Base-by-base conservation (phyloP, 78 protist genomes). In the Cavenderia fasciculata region DNA sequence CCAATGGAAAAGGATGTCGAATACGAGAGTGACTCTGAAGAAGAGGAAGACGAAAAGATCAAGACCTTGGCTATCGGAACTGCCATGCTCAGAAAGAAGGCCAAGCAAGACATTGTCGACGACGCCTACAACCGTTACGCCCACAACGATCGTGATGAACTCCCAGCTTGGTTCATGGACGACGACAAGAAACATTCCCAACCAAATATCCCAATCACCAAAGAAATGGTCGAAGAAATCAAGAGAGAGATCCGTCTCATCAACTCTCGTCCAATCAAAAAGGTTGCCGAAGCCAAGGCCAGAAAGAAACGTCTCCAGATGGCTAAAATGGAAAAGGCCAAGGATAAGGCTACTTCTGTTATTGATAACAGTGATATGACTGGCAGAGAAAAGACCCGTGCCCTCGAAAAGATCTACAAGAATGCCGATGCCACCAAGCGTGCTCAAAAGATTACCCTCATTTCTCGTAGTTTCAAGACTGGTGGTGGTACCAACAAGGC, bases 281-380 rank as follows among this genome's bases (percentile, higher is more conserved):
- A 96, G 93, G 97, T 97, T 29, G 94, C 93, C 1, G 99, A 98
- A 84, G 99, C 99, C 56, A 95, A 94, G 72, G 96, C 96, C 23
- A 65, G 99, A 27, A 95, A 97, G 95, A 72, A 74, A 66, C 19
- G 12, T 25, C n/a, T 86, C 11, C 12, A 49, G 18, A 25, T 40
- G 21, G 57, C 59, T 74, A 94, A 90, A 54, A 44, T 89, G 74
- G 89, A 59, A 19, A 94, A 90, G 52, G 19, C 74, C 59, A 79
- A 44, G 27, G 96, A 71, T 6, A 94, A 74, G 31, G 85, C 82
- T 41, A 38, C 34, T 4, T 40, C 38, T 14, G 36, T 94, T 31
- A 86, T 66, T 23, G 69, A 54, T 46, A 87, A 68, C 31, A 41
- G 59, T 27, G 97, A 94, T 4, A 74, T 95, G 95, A 19, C 87